phyloP scores from a whole-genome alignment of 1,284 basidiomycete species.

The Apiotrichum porosum region DNA sequence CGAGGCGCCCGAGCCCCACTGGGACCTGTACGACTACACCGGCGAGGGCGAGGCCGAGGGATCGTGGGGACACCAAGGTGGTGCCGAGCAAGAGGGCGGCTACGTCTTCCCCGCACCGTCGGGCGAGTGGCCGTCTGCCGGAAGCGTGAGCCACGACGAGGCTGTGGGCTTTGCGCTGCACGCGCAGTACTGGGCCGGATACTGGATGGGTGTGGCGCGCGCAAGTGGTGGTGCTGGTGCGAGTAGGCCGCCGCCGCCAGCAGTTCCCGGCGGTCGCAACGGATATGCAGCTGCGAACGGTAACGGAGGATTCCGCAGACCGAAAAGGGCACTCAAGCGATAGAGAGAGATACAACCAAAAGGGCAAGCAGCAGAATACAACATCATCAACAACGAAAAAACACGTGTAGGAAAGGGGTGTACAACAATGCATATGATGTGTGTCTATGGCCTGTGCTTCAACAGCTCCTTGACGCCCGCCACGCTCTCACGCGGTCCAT shows the following conservation, averaged over 20 bases:
- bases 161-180: constrained; percentile 41
- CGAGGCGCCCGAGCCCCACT: neutral
- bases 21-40: constrained; percentile 1
- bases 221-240: too few species aligned
- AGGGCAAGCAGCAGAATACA: too few species aligned
- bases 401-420: too few species aligned
- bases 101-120: constrained; percentile 15
- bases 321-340: too few species aligned
- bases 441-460: neutral
- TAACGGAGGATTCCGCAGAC: too few species aligned
- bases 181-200: constrained; percentile 47
- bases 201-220: constrained; percentile 45
- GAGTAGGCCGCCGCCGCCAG: too few species aligned
- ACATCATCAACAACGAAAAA: too few species aligned
- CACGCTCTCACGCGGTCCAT: constrained; percentile 61
- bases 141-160: constrained; percentile 20
- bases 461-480: constrained; percentile 53
- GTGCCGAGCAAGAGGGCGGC: neutral
- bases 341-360: too few species aligned
- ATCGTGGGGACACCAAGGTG: neutral
- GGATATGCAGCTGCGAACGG: too few species aligned
- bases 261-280: too few species aligned
- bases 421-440: too few species aligned
- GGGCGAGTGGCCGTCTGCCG: constrained; percentile 7
- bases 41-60: neutral